Percentiles rank a stretch among this genome's conserved stretches.
Conservation (phyloP, 192 early-diverging fungal species). For the Entophlyctis luteolus region DNA sequence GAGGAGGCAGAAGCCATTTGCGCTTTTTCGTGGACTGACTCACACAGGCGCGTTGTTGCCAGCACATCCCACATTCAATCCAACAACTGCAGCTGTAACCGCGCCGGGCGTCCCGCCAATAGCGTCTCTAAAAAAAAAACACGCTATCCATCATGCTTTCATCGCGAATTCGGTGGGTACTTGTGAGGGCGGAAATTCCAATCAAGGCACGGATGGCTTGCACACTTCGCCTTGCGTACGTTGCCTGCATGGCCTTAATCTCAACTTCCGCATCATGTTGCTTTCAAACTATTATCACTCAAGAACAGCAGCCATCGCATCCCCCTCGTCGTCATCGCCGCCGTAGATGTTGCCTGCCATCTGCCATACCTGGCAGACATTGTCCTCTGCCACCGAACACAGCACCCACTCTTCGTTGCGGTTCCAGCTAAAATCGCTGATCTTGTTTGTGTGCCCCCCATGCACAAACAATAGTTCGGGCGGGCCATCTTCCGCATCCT, state of each 20-base stretch:
- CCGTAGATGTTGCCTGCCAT: conserved; percentile 58
- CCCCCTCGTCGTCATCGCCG: not conserved
- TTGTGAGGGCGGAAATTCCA: too few relatives aligned
- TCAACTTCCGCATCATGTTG: too few relatives aligned
- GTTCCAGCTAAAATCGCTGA: conserved; percentile 96
- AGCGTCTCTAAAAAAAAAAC: too few relatives aligned
- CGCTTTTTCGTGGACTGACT: not conserved
- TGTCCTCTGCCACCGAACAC: conserved; percentile 92
- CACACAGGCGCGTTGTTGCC: too few relatives aligned
- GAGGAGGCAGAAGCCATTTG: conserved; percentile 18
- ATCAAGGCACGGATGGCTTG: not conserved
- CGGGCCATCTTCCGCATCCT: conserved; percentile 97
- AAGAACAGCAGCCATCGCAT: not conserved
- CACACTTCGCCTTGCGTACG: too few relatives aligned
- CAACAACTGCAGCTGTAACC: too few relatives aligned
- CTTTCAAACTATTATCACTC: too few relatives aligned
- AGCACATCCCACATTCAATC: too few relatives aligned
- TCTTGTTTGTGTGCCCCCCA: conserved; percentile 95
- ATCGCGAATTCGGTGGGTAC: too few relatives aligned
- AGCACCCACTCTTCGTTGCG: conserved; percentile 89
- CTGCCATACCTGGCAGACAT: conserved; percentile 98
- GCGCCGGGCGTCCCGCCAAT: too few relatives aligned
- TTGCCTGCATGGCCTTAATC: too few relatives aligned
- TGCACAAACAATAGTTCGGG: conserved; percentile 98
- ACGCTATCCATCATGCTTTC: too few relatives aligned